Evolutionary conservation across 164 flowering plant species (phyloP), one percentile per base, ranked within the genome.

Genomic region (Vitis amurensis): DNA sequence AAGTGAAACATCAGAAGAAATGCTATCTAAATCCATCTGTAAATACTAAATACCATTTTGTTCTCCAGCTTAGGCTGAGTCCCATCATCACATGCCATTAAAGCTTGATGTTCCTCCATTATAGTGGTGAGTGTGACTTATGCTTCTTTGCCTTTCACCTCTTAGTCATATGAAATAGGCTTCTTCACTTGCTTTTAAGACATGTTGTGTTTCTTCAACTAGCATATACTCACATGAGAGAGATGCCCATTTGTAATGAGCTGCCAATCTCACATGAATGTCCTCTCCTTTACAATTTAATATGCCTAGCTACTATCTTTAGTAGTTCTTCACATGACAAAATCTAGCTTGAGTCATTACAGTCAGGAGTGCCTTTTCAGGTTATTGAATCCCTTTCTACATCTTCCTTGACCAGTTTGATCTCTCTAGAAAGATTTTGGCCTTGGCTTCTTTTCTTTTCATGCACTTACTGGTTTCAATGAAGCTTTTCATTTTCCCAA

Each of bases 401-500:
- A 47, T 66, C 44, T 37, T 68, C 61, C 55, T 69, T 61, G 70
- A 69, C 55, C 57, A 58, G 17, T 59, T 37, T 77, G 66, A 68
- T 55, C 66, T 49, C 17, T 68, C 64, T 74, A 27, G 68, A 59
- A 37, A 37, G 4, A 37, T 37, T 37, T 37, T 37, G 73, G 57
- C 64, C 61, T 52, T 50, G 12, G 30, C 62, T 50, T 59, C 67
- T 59, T 69, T 71, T 55, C 62, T 65, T 69, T 37, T 59, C 63
- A 47, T 15, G 12, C 8, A 44, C 16, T 23, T 62, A 53, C 62
- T 68, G 56, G 63, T 30, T 49, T 37, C 27, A 66, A 63, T 55
- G 14, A 15, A 29, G 16, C 76, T 73, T 79, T 82, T 73, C 60
- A 9, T 57, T 71, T 64, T 68, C 78, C 75, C 77, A 72, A 76